These are phyloP conservation scores for Entomortierella lignicola DNA, from an alignment of 192 early-diverging fungal species.

Conservation along the genomic window DNA sequence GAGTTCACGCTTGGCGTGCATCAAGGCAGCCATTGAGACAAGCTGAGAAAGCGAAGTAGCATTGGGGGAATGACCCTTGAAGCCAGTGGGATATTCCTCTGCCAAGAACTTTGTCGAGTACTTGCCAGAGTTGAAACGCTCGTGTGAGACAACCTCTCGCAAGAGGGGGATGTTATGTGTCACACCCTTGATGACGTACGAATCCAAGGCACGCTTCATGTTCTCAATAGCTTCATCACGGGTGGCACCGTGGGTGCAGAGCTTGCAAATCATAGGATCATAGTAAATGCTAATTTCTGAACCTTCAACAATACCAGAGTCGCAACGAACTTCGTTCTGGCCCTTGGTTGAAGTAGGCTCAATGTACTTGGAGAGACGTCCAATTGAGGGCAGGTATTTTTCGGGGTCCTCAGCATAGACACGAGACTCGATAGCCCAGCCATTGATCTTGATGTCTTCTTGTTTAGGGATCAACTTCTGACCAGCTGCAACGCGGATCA, in stretches of 20 bases:
- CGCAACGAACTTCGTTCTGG: slow-evolving; percentile 82
- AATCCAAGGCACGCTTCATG: slow-evolving; percentile 89
- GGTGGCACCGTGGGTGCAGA: slow-evolving; percentile 84
- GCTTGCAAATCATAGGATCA: slow-evolving; percentile 96
- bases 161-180: slow-evolving; percentile 96
- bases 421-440: slow-evolving; percentile 95
- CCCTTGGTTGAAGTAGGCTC: slow-evolving; percentile 71
- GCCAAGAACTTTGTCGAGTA: slow-evolving; percentile 89
- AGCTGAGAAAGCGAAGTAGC: slow-evolving; percentile 64
- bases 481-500: slow-evolving; percentile 92
- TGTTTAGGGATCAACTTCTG: slow-evolving; percentile 80
- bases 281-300: slow-evolving; percentile 96
- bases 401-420: slow-evolving; percentile 97
- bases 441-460: slow-evolving; percentile 79
- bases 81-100: slow-evolving; percentile 90
- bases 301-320: slow-evolving; percentile 92
- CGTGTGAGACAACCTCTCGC: slow-evolving; percentile 83
- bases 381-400: slow-evolving; percentile 93
- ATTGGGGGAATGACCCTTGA: slow-evolving; percentile 79
- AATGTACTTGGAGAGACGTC: slow-evolving; percentile 84
- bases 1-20: slow-evolving; percentile 75
- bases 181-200: slow-evolving; percentile 93
- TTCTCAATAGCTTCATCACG: slow-evolving; percentile 78
- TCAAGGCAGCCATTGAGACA: slow-evolving; percentile 69
- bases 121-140: slow-evolving; percentile 78